Conservation (phyloP, 2,329 filamentous ascomycete species). For the Thielaviopsis populi region DNA sequence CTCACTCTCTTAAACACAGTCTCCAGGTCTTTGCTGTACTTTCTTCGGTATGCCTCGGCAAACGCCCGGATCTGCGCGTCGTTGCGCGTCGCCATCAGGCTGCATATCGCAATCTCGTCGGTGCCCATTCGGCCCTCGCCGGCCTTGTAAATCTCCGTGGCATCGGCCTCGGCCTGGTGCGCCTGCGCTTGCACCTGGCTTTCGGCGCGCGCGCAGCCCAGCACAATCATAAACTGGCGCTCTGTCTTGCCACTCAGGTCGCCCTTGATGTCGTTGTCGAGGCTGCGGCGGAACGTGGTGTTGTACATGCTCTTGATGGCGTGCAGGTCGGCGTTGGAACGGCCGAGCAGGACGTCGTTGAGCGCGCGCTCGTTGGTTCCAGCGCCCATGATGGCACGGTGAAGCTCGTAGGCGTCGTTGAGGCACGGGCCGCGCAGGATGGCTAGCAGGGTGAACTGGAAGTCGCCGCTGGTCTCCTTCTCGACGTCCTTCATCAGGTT, state of each 20-base stretch:
- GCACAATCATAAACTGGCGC: conserved; percentile 67
- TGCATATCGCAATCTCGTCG: conserved; percentile 63
- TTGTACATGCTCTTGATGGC: conserved; percentile 74
- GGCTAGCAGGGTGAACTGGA: conserved; percentile 59
- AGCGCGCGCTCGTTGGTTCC: conserved; percentile 79
- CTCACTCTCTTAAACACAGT: conserved; percentile 55
- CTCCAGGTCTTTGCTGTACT: conserved; percentile 56
- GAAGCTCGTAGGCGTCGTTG: conserved; percentile 56
- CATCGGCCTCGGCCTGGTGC: conserved; percentile 59
- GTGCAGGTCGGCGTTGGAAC: conserved; percentile 73
- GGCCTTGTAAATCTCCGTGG: conserved; percentile 60
- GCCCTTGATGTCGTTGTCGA: conserved; percentile 58
- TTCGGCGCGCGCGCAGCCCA: conserved; percentile 59
- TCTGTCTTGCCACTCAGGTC: conserved; percentile 81
- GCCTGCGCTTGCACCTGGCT: conserved; percentile 61
- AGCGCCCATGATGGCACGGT: conserved; percentile 57
- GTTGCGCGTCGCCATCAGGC: conserved; percentile 59
- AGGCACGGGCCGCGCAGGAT: conserved; percentile 65
- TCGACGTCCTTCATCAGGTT: conserved; percentile 61
- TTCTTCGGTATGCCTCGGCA: conserved; percentile 54
- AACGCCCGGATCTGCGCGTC: conserved; percentile 78
- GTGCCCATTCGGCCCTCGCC: conserved; percentile 60
- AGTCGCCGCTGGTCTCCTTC: conserved; percentile 60
- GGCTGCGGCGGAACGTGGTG: conserved; percentile 45
- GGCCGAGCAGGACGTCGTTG: conserved; percentile 70